Evolutionary conservation across 768 basidiomycete genomes (phyloP).

Genomic region (Imleria badia): DNA sequence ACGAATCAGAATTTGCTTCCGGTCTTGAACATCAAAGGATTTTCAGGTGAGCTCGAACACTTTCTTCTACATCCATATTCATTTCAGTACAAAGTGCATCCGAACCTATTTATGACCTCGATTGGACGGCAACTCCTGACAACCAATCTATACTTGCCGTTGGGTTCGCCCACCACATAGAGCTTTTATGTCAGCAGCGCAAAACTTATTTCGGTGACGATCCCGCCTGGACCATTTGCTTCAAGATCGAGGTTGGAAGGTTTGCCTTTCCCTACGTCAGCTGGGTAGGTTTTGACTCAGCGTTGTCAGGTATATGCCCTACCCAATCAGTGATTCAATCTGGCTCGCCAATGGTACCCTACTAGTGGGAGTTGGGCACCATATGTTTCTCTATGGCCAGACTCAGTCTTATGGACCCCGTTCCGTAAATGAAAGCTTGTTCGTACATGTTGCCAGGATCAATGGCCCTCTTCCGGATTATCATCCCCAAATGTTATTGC

Average conservation of each 20-base stretch:
- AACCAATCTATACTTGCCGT: conserved; percentile 89
- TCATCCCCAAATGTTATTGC: conserved; percentile 90
- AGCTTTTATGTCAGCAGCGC: conserved; percentile 89
- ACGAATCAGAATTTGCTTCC: conserved; percentile 88
- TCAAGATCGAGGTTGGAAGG: conserved; percentile 68
- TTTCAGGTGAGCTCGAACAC: conserved; percentile 47
- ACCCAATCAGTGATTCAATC: conserved; percentile 84
- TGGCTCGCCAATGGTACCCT: conserved; percentile 86
- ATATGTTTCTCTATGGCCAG: conserved; percentile 78
- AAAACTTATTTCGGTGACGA: conserved; percentile 88
- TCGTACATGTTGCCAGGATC: conserved; percentile 76
- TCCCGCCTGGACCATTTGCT: conserved; percentile 75
- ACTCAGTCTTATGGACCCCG: conserved; percentile 21
- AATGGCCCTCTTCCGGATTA: conserved; percentile 90
- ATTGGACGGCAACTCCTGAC: conserved; percentile 92
- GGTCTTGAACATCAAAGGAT: conserved; percentile 76
- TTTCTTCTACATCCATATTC: not conserved
- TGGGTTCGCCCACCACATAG: conserved; percentile 75
- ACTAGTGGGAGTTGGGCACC: conserved; percentile 78
- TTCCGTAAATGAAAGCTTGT: conserved; percentile 50
- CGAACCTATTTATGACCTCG: conserved; percentile 76
- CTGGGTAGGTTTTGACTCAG: not conserved
- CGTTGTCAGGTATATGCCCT: conserved; percentile 61
- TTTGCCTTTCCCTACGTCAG: conserved; percentile 35
- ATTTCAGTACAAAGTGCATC: conserved; percentile 23